phyloP scores from a whole-genome alignment of 192 early-diverging fungal genomes.

The Chytriomyces sp. region DNA sequence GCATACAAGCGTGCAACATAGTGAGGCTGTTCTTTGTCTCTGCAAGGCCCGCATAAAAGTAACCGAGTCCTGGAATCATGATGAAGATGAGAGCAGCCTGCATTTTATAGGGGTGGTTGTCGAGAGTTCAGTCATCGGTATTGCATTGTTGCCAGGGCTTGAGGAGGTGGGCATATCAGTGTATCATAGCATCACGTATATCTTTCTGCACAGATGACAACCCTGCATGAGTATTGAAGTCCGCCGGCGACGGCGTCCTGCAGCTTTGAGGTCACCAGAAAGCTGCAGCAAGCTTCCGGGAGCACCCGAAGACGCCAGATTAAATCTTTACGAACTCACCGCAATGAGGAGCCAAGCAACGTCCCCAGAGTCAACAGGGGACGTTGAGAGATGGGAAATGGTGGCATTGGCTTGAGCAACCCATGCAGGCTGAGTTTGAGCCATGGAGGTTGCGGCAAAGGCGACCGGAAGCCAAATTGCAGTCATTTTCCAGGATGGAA shows the following conservation, averaged over 20 bases:
- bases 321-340: neutral
- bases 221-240: too few relatives aligned
- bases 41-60: constrained; percentile 95
- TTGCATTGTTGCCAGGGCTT: neutral
- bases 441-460: too few relatives aligned
- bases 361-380: constrained; percentile 1
- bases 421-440: too few relatives aligned
- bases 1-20: constrained; percentile 74
- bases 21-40: constrained; percentile 91
- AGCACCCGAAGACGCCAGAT: neutral
- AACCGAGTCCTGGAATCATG: constrained; percentile 93
- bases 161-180: neutral
- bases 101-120: neutral
- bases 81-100: constrained; percentile 81
- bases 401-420: too few relatives aligned
- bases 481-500: too few relatives aligned
- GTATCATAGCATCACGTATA: too few relatives aligned
- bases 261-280: too few relatives aligned
- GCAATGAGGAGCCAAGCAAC: constrained; percentile 5
- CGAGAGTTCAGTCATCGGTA: neutral
- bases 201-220: too few relatives aligned
- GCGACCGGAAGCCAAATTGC: too few relatives aligned
- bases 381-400: neutral
- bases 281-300: neutral
- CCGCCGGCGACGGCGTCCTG: too few relatives aligned